Base-by-base conservation (phyloP, 1,139 yeast genomes). In the Zygotorulaspora mrakii region DNA sequence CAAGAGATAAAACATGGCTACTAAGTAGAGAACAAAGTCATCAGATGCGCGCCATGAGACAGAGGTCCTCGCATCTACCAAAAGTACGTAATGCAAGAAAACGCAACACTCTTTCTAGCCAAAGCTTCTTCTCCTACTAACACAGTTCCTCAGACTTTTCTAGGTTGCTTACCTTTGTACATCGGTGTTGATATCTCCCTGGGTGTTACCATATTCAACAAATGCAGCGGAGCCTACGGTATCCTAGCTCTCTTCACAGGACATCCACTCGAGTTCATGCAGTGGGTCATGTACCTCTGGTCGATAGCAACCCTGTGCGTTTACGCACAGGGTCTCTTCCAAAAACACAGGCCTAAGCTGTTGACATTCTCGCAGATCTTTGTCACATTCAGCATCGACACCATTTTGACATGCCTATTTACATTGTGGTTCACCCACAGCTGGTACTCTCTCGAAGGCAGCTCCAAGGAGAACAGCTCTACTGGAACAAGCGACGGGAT, bases 181-280 rank as follows among this genome's bases (percentile, higher is more conserved):
- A 73, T 85, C 25, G 97, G 96, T 7, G 95, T 88, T 17, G 97
- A 91, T 61, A 61, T 87, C 9, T 76, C 85, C 17, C 68, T 88
- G n/a, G 83, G 87, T 2, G 70, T 84, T 26, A 82, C 94, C 16
- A 76, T 88, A 33, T 72, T 89, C 53, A 89, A 91, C 67, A 89
- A 89, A 62, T 87, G 91, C 47, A 81, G 95, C 42, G 96, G 97
- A 7, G 69, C 81, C 18, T 91, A 82, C 62, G 98, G 97, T 20
- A 69, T 89, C 29, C 68, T 89, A 24, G 88, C 97, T 1, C 65
- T 91, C 31, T 74, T 91, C 56, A 89, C 96, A 0, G 94, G 96
- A 1, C 96, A 88, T 56, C 94, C 94, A 2, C 72, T 89, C 43
- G 81, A 80, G 48, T 77, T 79, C 47, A 69, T 83, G 69, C 96